Evolutionary conservation across 1,139 yeast genomes (phyloP).

Genomic region (Kurtzmaniella quercitrusa): DNA sequence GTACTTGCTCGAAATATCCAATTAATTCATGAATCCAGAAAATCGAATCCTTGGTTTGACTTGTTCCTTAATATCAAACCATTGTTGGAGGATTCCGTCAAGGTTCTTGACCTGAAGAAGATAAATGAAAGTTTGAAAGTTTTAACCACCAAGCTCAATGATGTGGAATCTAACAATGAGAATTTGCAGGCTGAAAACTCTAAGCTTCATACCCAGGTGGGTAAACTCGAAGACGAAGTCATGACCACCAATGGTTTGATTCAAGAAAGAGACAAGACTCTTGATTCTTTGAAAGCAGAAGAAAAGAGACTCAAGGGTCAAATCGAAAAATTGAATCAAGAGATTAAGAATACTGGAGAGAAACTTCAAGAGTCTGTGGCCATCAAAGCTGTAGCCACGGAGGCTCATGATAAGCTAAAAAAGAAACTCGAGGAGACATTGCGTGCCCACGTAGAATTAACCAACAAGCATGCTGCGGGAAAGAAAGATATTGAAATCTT

Average conservation of each 20-base stretch:
- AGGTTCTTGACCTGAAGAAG: constrained; percentile 51
- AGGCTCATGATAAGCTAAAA: constrained; percentile 30
- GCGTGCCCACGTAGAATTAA: constrained; percentile 19
- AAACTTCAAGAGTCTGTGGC: constrained; percentile 7
- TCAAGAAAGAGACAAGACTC: constrained; percentile 22
- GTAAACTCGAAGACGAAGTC: constrained; percentile 43
- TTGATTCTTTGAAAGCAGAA: constrained; percentile 22
- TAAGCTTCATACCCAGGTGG: constrained; percentile 42
- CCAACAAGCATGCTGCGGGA: constrained; percentile 2
- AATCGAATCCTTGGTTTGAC: constrained; percentile 74
- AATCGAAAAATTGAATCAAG: constrained; percentile 14
- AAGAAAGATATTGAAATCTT: constrained; percentile 12
- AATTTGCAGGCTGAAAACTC: constrained; percentile 47
- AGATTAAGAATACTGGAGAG: constrained; percentile 10
- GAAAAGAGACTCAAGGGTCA: constrained; percentile 19
- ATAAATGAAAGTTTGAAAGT: constrained; percentile 48
- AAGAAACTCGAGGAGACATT: constrained; percentile 30
- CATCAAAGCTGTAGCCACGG: constrained; percentile 25
- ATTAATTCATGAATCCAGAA: constrained; percentile 45
- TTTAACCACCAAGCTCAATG: constrained; percentile 34
- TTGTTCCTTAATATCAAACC: constrained; percentile 74
- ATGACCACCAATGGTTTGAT: constrained; percentile 22
- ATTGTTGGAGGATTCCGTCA: constrained; percentile 60
- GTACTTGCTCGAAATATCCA: constrained; percentile 62
- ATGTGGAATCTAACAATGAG: constrained; percentile 37